These are phyloP conservation scores for Ulvella scutata DNA, from an alignment of 139 green algal genomes.

Conservation along the genomic window DNA sequence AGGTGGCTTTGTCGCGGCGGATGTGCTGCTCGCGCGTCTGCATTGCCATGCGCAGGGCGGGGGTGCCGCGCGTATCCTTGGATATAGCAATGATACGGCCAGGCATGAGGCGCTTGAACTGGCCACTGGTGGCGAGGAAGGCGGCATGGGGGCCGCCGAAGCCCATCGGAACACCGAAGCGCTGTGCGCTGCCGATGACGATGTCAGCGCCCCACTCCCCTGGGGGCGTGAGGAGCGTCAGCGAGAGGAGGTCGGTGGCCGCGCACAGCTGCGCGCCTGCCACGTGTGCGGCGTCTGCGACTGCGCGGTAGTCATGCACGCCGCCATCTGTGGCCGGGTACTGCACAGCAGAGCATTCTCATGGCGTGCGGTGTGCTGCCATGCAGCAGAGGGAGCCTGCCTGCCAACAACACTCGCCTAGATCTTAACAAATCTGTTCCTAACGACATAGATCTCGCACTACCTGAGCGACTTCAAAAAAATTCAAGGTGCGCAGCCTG, in stretches of 20 bases:
- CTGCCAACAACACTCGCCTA: no score
- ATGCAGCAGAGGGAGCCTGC: no score
- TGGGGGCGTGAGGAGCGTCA: conserved; percentile 83
- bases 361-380: no score
- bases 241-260: conserved; percentile 90
- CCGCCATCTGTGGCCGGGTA: conserved; percentile 92
- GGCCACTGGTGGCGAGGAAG: conserved; percentile 87
- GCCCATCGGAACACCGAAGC: conserved; percentile 95
- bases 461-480: no score
- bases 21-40: conserved; percentile 99
- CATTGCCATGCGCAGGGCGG: conserved; percentile 97
- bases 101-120: conserved; percentile 87
- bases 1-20: conserved; percentile 97
- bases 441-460: no score
- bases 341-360: conserved; percentile 35
- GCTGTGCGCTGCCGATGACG: conserved; percentile 85
- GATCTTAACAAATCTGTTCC: no score
- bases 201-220: conserved; percentile 98
- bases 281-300: conserved; percentile 37
- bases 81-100: conserved; percentile 93
- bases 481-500: no score
- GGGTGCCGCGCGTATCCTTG: conserved; percentile 71
- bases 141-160: conserved; percentile 96
- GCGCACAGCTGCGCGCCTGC: conserved; percentile 44
- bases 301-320: conserved; percentile 65